A percentile compares a stretch with the other conserved stretches of the same genome.
phyloP scores from a whole-genome alignment of 345 rosid genomes.

The Bretschneidera sinensis region DNA sequence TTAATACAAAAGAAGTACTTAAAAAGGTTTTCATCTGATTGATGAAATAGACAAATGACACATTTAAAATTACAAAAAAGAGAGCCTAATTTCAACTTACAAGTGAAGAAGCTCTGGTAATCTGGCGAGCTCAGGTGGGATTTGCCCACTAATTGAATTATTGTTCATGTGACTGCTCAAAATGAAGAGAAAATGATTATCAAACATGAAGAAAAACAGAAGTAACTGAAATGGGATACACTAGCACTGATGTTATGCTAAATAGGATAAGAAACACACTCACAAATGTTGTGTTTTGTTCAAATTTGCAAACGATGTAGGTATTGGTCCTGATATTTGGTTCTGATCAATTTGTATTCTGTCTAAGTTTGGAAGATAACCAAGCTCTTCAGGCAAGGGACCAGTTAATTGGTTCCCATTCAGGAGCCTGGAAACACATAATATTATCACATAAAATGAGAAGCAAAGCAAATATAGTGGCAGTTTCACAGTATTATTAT shows the following conservation, averaged over 20 bases:
- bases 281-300: conserved; percentile 89
- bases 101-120: conserved; percentile 82
- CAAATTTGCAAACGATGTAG: conserved; percentile 74
- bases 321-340: conserved; percentile 73
- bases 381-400: conserved; percentile 80
- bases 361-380: conserved; percentile 75
- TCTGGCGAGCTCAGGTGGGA: conserved; percentile 78
- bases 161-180: conserved; percentile 93
- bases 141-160: conserved; percentile 90
- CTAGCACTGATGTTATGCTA: background rate
- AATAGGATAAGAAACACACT: conserved; percentile 32
- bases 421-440: conserved; percentile 60
- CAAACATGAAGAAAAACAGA: conserved; percentile 9
- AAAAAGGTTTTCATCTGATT: background rate
- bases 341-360: conserved; percentile 96
- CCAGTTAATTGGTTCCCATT: conserved; percentile 88
- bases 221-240: background rate
- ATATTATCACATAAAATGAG: conserved; percentile 25
- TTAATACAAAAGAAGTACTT: conserved; percentile 2
- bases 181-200: conserved; percentile 21
- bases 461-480: conserved; percentile 14
- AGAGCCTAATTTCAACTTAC: conserved; percentile 48
- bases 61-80: background rate
- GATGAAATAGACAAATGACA: background rate
- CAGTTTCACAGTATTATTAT: conserved; percentile 3